A percentile compares a stretch with the other conserved stretches of the same genome.
Conservation (phyloP, 73 alveolate genomes). For the Halteria grandinella region DNA sequence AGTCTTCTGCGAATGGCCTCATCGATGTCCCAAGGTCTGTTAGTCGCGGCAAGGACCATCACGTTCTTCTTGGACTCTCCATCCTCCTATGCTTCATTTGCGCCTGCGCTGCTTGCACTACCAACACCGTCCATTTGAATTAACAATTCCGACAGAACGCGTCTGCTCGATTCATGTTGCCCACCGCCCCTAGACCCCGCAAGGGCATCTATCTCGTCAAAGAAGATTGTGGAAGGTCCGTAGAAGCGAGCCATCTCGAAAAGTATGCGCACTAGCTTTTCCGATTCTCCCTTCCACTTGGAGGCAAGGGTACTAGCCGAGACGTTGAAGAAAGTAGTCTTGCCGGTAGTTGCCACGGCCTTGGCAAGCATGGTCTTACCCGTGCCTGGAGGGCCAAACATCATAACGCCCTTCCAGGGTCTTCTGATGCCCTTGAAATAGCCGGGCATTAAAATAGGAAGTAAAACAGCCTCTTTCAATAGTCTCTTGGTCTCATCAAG, state of each 20-base stretch:
- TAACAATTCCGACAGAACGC: slow-evolving; percentile 80
- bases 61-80: slow-evolving; percentile 75
- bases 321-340: slow-evolving; percentile 87
- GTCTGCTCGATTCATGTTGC: slow-evolving; percentile 83
- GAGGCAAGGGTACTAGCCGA: slow-evolving; percentile 79
- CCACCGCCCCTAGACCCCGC: slow-evolving; percentile 86
- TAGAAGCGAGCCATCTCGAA: slow-evolving; percentile 96
- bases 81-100: slow-evolving; percentile 50
- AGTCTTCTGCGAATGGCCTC: slow-evolving; percentile 93
- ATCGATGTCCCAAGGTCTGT: slow-evolving; percentile 95
- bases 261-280: slow-evolving; percentile 79
- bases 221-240: slow-evolving; percentile 97
- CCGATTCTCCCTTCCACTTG: slow-evolving; percentile 91
- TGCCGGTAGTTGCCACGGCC: slow-evolving; percentile 91
- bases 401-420: slow-evolving; percentile 92
- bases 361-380: slow-evolving; percentile 96
- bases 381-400: slow-evolving; percentile 96
- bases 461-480: slow-evolving; percentile 86
- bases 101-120: slow-evolving; percentile 48
- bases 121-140: slow-evolving; percentile 91
- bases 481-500: slow-evolving; percentile 81
- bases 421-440: slow-evolving; percentile 89
- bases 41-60: slow-evolving; percentile 88
- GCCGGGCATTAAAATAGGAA: slow-evolving; percentile 93
- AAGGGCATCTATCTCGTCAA: slow-evolving; percentile 97